phyloP scores from a whole-genome alignment of 2,329 filamentous ascomycete genomes.

The Exophiala sp. region DNA sequence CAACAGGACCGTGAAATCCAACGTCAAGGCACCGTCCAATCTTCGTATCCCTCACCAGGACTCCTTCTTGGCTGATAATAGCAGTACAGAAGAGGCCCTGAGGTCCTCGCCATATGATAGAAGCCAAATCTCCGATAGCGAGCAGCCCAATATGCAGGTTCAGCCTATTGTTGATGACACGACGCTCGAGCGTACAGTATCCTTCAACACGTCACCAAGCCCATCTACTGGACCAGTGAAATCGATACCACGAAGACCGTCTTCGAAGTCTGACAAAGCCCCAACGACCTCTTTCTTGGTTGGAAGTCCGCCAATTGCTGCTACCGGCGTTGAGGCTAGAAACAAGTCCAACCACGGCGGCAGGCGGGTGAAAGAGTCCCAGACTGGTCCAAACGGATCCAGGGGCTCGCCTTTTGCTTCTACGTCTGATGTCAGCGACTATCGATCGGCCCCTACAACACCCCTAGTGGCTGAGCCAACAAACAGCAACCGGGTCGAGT shows the following conservation, averaged over 20 bases:
- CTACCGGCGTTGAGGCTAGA: not conserved
- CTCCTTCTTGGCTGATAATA: slow-evolving; percentile 34
- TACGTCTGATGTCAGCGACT: slow-evolving; percentile 39
- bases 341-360: not conserved
- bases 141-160: slow-evolving; percentile 17
- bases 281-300: slow-evolving; percentile 8
- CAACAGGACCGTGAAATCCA: slow-evolving; percentile 18
- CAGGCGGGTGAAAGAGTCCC: slow-evolving; percentile 3
- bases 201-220: slow-evolving; percentile 11
- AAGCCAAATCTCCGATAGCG: slow-evolving; percentile 23
- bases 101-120: slow-evolving; percentile 12
- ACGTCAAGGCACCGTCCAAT: slow-evolving; percentile 11
- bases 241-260: slow-evolving; percentile 12
- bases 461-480: slow-evolving; percentile 35
- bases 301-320: not conserved
- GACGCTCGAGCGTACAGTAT: slow-evolving; percentile 8
- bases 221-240: slow-evolving; percentile 7
- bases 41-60: slow-evolving; percentile 26
- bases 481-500: slow-evolving; percentile 13
- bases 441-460: slow-evolving; percentile 42
- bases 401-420: slow-evolving; percentile 14
- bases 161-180: slow-evolving; percentile 9
- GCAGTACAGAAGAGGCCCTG: slow-evolving; percentile 26
- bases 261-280: slow-evolving; percentile 21
- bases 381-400: slow-evolving; percentile 2